Evolutionary conservation across 2,329 filamentous ascomycete genomes (phyloP), one percentile per base, ranked within the genome.

Genomic region (Akanthomyces lecanii): DNA sequence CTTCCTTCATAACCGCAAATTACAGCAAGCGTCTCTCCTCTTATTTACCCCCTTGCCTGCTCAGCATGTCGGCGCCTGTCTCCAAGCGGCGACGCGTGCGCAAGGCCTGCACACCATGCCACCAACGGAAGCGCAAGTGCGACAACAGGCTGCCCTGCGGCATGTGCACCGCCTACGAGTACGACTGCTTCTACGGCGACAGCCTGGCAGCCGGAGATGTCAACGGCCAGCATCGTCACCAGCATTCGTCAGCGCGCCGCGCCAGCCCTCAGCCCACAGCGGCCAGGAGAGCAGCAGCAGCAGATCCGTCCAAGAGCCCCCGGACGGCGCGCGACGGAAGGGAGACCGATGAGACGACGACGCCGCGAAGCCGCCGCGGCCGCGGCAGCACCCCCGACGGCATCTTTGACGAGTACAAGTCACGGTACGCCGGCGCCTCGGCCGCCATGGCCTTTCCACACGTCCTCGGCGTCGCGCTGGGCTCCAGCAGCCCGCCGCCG

Each of bases 111-210:
- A 67, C 65, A 38, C 67, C 67, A 28, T 69, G 68, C 54, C 67
- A 67, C 16, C 65, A 68, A 54, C 66, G 68, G 44, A 69, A 69
- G 63, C 65, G 67, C 21, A 69, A 69, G 65, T 69, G 68, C 62
- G 67, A 69, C 60, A 63, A 55, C 61, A 28, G 61, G n/a, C 60
- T 64, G 12, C 67, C 68, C 25, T 69, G 68, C 51, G 66, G 61
- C 63, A 67, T 63, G 51, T 69, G 68, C 48, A 66, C 64, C 30
- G 63, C 65, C 2, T 69, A 69, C 51, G 65, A 66, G 52, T 69
- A 69, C 63, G 58, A 66, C 51, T 69, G 68, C 66, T 61, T 51
- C 18, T 69, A 66, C 51, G 57, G 42, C 21, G 63, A n/a, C 30
- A 59, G 3, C 36, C 63, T 33, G 63, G 14, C 38, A 10, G 38